phyloP scores from a whole-genome alignment of 768 basidiomycete genomes.

The Agrocybe praecox region DNA sequence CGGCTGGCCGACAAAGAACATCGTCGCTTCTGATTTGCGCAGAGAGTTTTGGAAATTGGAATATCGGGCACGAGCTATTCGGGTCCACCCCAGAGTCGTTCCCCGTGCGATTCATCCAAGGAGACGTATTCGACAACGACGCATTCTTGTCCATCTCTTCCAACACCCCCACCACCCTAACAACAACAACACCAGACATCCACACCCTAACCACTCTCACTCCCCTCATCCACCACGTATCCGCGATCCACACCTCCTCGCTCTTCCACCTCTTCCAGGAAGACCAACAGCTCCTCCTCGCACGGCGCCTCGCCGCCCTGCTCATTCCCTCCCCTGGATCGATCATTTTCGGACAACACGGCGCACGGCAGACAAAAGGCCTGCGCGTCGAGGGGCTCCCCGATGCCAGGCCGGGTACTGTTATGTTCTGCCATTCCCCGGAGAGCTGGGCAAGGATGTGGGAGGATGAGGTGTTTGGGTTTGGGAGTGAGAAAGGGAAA shows the following conservation, averaged over 20 bases:
- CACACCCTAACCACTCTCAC: conserved; percentile 24
- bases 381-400: neutral
- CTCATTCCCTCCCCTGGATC: conserved; percentile 35
- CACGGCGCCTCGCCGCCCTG: conserved; percentile 28
- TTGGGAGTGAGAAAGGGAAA: no score
- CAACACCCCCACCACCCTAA: no score
- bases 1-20: conserved; percentile 38
- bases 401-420: neutral
- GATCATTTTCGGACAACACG: conserved; percentile 40
- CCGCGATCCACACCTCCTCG: conserved; percentile 44
- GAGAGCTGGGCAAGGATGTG: no score
- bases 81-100: conserved; percentile 51
- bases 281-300: conserved; percentile 30
- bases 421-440: no score
- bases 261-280: conserved; percentile 41
- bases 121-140: conserved; percentile 56
- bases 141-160: conserved; percentile 30
- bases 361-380: conserved; percentile 33
- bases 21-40: conserved; percentile 38
- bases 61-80: conserved; percentile 64
- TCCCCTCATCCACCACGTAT: conserved; percentile 41
- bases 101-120: conserved; percentile 56
- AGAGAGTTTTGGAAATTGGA: conserved; percentile 70
- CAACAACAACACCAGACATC: no score
- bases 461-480: no score